Percentiles rank a stretch among this genome's conserved stretches.
Evolutionary conservation across 768 basidiomycete genomes (phyloP).

Genomic region (Cyclocybe cylindracea): DNA sequence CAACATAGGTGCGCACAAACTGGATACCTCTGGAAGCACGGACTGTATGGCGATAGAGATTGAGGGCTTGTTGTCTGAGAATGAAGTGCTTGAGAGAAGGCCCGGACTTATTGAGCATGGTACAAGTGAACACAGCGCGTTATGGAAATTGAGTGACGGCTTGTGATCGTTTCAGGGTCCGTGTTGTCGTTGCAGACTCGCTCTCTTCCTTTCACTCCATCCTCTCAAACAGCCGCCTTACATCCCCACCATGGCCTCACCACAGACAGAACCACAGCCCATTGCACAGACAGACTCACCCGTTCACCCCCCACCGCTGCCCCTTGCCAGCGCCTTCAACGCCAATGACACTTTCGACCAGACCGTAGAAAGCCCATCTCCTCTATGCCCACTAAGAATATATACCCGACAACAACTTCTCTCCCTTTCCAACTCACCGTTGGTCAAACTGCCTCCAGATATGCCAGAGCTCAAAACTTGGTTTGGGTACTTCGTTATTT

Average conservation of each 20-base stretch:
- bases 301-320: slow-evolving; percentile 13
- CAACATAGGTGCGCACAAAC: slow-evolving; percentile 5
- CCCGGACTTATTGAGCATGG: slow-evolving; percentile 19
- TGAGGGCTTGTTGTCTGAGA: slow-evolving; percentile 58
- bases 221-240: slow-evolving; percentile 10
- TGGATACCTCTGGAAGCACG: slow-evolving; percentile 65
- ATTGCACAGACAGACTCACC: slow-evolving; percentile 5
- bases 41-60: slow-evolving; percentile 67
- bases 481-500: slow-evolving; percentile 71
- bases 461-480: slow-evolving; percentile 86
- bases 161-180: slow-evolving; percentile 43
- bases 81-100: slow-evolving; percentile 76
- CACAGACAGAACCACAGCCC: slow-evolving; percentile 6
- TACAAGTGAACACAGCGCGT: slow-evolving; percentile 11
- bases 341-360: slow-evolving; percentile 14
- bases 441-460: slow-evolving; percentile 66
- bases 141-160: slow-evolving; percentile 25
- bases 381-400: slow-evolving; percentile 51
- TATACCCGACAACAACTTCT: slow-evolving; percentile 76
- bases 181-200: slow-evolving; percentile 30
- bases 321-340: slow-evolving; percentile 18
- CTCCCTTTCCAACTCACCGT: slow-evolving; percentile 68
- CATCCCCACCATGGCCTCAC: slow-evolving; percentile 18
- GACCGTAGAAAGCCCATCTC: slow-evolving; percentile 28
- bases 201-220: slow-evolving; percentile 16